Conservation (phyloP, 2,329 filamentous ascomycete species). For the Escovopsis sp. region DNA sequence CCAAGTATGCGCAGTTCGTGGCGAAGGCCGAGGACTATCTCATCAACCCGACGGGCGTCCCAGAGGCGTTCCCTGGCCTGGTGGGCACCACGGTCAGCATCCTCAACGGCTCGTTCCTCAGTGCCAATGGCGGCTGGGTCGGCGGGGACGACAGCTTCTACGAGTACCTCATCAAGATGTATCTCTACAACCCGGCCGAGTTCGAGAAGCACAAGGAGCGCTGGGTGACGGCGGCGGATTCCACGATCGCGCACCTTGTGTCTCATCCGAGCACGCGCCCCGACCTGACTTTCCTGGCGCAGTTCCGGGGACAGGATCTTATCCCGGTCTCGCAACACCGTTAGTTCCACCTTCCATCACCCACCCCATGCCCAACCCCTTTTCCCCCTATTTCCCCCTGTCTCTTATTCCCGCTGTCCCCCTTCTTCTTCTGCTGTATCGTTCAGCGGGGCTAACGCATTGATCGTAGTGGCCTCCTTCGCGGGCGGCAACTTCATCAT, state of each 20-base stretch:
- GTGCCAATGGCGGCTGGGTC: slow-evolving; percentile 58
- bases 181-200: slow-evolving; percentile 53
- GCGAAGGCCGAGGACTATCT: slow-evolving; percentile 57
- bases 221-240: slow-evolving; percentile 63
- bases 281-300: slow-evolving; percentile 57
- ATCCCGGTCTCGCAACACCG: slow-evolving; percentile 33
- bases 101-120: slow-evolving; percentile 47
- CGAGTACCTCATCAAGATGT: slow-evolving; percentile 89
- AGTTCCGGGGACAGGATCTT: slow-evolving; percentile 32
- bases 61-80: slow-evolving; percentile 63
- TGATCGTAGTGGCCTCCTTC: slow-evolving; percentile 54
- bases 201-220: slow-evolving; percentile 54
- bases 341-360: too few relatives aligned
- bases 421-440: neutral
- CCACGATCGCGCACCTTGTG: slow-evolving; percentile 54
- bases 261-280: slow-evolving; percentile 50
- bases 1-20: slow-evolving; percentile 48
- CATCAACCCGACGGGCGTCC: slow-evolving; percentile 39
- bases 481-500: slow-evolving; percentile 76
- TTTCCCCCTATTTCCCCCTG: too few relatives aligned
- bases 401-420: too few relatives aligned
- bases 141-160: slow-evolving; percentile 71
- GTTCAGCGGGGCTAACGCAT: neutral
- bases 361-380: too few relatives aligned
- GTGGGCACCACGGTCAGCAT: slow-evolving; percentile 54